Base-by-base conservation (phyloP, 2,329 filamentous ascomycete genomes). In the Mariannaea sp. region DNA sequence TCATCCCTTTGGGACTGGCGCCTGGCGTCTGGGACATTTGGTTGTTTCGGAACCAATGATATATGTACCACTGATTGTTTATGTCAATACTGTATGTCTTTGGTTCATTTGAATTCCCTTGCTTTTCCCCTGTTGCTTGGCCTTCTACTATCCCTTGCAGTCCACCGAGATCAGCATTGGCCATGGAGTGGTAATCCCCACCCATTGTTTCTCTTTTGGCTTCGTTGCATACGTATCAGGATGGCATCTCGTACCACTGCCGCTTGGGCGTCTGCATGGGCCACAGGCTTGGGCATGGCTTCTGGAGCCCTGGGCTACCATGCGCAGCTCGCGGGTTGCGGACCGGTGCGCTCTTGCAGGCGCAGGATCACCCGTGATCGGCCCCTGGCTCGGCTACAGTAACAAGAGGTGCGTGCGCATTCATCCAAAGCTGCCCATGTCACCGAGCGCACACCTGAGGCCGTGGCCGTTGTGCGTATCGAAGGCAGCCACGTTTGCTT, bases 291-390 rank as follows among this genome's bases (percentile, higher is more conserved):
- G 48, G 52, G 41, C 51, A 46, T 41, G 30, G 47, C 10, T 12
- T 49, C 46, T 45, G 26, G 52, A 14, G 24, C 36, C n/a, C 13
- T 12, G 49, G 51, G 40, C 45, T 54, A 41, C 52, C 43, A 51
- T 53, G 49, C 54, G 55, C 49, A 57, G 53, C 40, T 60, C 56
- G 48, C 51, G 53, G 62, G 68, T 55, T 58, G 60, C 60, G 69
- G 68, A 69, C 69, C 68, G 68, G 68, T 67, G 66, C 70, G 69
- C 67, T 66, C 66, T 53, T 71, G 65, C 69, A 71, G 65, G 59
- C 67, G 70, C 62, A 68, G 66, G 58, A 68, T 70, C 60, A 68
- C 62, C 68, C 67, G 64, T 68, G 64, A 70, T 67, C 64, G 59
- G 65, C 60, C 61, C 59, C 59, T 63, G 40, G 55, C 48, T 60